Conservation (phyloP, 2,329 filamentous ascomycete species). For the Byssochlamys sp. region DNA sequence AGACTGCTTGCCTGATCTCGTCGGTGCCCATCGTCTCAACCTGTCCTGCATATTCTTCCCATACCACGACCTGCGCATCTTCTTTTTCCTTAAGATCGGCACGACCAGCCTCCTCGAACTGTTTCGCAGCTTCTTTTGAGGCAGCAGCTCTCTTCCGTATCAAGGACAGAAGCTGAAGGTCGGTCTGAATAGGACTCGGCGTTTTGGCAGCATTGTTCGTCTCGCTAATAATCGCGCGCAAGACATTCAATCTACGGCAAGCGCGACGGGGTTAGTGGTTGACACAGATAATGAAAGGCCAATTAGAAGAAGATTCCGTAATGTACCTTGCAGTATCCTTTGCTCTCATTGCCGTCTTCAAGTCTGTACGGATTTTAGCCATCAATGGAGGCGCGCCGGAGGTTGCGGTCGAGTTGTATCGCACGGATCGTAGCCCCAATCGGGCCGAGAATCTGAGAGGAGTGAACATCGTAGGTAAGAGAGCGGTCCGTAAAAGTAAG, state of each 20-base stretch:
- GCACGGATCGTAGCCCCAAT: constrained; percentile 19
- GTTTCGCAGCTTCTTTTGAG: constrained; percentile 29
- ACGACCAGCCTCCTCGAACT: constrained; percentile 33
- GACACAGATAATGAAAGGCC: not conserved
- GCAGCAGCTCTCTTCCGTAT: constrained; percentile 36
- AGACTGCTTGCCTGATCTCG: constrained; percentile 31
- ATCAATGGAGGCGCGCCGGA: constrained; percentile 34
- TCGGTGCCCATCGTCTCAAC: constrained; percentile 33
- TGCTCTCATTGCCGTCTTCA: constrained; percentile 42
- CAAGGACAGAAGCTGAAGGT: constrained; percentile 37
- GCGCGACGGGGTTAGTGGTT: not conserved
- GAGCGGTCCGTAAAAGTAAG: not conserved
- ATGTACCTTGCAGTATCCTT: constrained; percentile 38
- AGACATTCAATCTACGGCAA: constrained; percentile 34
- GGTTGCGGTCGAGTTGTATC: constrained; percentile 32
- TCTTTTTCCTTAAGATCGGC: constrained; percentile 38
- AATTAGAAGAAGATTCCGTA: not conserved
- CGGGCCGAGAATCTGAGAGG: constrained; percentile 20
- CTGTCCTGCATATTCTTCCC: constrained; percentile 36
- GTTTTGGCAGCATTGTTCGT: constrained; percentile 42
- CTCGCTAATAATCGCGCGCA: constrained; percentile 41
- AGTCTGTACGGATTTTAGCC: constrained; percentile 35
- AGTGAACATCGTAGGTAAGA: constrained; percentile 21
- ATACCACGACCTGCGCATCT: constrained; percentile 32
- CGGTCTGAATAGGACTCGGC: constrained; percentile 36